Evolutionary conservation across 2,329 filamentous ascomycete genomes (phyloP).

Genomic region (Paraphoma sp.): DNA sequence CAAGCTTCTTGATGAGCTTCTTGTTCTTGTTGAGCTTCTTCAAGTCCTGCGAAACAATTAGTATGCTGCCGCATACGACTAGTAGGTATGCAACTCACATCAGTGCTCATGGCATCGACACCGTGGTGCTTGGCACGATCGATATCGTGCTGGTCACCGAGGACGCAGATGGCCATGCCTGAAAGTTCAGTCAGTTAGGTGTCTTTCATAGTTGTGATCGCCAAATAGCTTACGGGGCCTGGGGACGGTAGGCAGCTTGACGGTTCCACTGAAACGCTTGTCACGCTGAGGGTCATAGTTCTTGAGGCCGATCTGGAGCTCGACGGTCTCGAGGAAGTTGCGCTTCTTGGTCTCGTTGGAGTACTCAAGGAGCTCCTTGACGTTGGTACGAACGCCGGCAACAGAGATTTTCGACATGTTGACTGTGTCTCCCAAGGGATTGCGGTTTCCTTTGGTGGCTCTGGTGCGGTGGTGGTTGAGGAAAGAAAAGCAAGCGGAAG

Average conservation of each 20-base stretch:
- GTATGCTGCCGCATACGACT: neutral
- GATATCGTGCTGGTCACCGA: constrained; percentile 97
- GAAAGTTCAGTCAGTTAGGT: constrained; percentile 9
- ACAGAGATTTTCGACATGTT: constrained; percentile 85
- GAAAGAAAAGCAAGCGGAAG: constrained; percentile 13
- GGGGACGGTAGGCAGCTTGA: constrained; percentile 93
- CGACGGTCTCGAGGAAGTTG: constrained; percentile 95
- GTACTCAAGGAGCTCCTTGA: constrained; percentile 93
- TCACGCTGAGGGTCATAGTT: constrained; percentile 89
- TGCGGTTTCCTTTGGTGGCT: constrained; percentile 46
- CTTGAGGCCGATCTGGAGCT: constrained; percentile 63
- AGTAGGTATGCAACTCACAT: constrained; percentile 49
- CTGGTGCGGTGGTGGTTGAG: constrained; percentile 43
- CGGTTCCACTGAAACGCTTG: constrained; percentile 99
- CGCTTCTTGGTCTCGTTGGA: constrained; percentile 95
- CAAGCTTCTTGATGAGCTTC: constrained; percentile 99
- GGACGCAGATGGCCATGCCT: constrained; percentile 64
- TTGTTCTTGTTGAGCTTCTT: constrained; percentile 99
- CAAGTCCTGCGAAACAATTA: constrained; percentile 65
- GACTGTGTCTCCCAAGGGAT: constrained; percentile 58
- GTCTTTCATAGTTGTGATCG: neutral
- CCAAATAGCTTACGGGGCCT: constrained; percentile 57
- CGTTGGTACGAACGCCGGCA: constrained; percentile 95
- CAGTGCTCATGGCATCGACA: constrained; percentile 96
- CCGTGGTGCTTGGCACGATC: constrained; percentile 99